Base-by-base conservation (phyloP, 805 yeast genomes). In the Trichomonascus vanleenenianus region DNA sequence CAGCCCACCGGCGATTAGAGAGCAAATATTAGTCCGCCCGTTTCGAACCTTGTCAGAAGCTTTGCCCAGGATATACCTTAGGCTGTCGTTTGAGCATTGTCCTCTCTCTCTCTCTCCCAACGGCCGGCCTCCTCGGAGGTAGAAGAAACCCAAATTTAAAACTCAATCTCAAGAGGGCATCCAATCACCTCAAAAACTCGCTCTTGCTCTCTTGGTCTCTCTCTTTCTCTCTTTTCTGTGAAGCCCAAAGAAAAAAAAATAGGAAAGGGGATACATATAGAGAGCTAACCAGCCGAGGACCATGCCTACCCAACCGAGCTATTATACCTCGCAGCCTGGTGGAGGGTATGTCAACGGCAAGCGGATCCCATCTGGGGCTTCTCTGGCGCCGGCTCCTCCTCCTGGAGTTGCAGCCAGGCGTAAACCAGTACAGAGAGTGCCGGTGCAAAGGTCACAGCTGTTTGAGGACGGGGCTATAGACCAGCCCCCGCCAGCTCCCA, bases 351-450 rank as follows among this genome's bases (percentile, higher is more conserved):
- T 41, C 14, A 49, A 48, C 39, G 53, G 50, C 6, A 44, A 46
- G 37, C 49, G 45, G 43, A 27, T 42, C 44, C 30, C 32, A 44
- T 16, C 52, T 5, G 30, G 32, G 19, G 31, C 44, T 12, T 48
- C 48, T 3, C 16, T 45, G 10, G 44, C 48, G 35, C 46, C 47
- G 15, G 42, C 38, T 14, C 51, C 47, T 20, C 47, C 48, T 18
- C 49, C 50, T 3, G 50, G 39, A n/a, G 46, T 40, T 9, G 41
- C 44, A 9, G 31, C 43, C 16, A 45, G 46, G 30, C 44, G 54
- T 12, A 50, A 42, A 38, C 55, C 55, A 10, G 50, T 51, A 3
- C 39, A 36, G 10, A 43, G 53, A 10, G 39, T 42, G 16, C 54
- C 54, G 11, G 50, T 51, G 27, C n/a, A n/a, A n/a, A 22, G 27